phyloP scores from a whole-genome alignment of 768 basidiomycete genomes.

The Podaxis sp. region DNA sequence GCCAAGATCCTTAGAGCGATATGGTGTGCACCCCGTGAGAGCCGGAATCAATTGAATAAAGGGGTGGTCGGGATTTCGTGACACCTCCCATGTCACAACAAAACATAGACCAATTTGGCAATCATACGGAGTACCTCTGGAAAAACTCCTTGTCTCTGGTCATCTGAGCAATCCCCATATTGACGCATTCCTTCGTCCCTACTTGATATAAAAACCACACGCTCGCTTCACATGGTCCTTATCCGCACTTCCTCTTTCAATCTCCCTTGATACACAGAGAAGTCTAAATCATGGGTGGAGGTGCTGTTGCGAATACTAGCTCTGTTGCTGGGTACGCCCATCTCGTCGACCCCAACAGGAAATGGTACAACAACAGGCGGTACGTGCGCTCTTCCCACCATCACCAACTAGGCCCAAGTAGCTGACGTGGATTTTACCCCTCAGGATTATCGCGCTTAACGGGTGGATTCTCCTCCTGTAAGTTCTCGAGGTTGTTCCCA shows the following conservation, averaged over 20 bases:
- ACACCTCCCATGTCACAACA: background rate
- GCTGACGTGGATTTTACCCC: background rate
- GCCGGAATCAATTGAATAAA: background rate
- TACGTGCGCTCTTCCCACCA: slow-evolving; percentile 20
- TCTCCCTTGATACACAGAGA: slow-evolving; percentile 18
- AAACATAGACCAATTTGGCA: background rate
- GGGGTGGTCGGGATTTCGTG: background rate
- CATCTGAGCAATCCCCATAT: slow-evolving; percentile 27
- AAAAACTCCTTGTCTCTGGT: slow-evolving; percentile 29
- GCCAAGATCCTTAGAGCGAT: slow-evolving; percentile 3
- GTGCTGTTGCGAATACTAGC: slow-evolving; percentile 35
- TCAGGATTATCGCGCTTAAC: slow-evolving; percentile 58
- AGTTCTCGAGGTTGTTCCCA: slow-evolving; percentile 15
- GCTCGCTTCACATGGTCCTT: slow-evolving; percentile 20
- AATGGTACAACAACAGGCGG: slow-evolving; percentile 78
- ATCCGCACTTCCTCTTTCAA: slow-evolving; percentile 26
- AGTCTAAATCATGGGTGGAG: slow-evolving; percentile 48
- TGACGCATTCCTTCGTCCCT: slow-evolving; percentile 12
- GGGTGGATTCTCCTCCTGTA: slow-evolving; percentile 68
- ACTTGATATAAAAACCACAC: slow-evolving; percentile 28
- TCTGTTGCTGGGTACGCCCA: slow-evolving; percentile 38
- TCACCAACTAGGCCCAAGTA: background rate
- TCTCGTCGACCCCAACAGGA: slow-evolving; percentile 60
- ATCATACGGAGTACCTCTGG: slow-evolving; percentile 37
- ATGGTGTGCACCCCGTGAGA: slow-evolving; percentile 10